Evolutionary conservation across 345 rosid species (phyloP), one percentile per base, ranked within the genome.

Genomic region (Brassica cretica): DNA sequence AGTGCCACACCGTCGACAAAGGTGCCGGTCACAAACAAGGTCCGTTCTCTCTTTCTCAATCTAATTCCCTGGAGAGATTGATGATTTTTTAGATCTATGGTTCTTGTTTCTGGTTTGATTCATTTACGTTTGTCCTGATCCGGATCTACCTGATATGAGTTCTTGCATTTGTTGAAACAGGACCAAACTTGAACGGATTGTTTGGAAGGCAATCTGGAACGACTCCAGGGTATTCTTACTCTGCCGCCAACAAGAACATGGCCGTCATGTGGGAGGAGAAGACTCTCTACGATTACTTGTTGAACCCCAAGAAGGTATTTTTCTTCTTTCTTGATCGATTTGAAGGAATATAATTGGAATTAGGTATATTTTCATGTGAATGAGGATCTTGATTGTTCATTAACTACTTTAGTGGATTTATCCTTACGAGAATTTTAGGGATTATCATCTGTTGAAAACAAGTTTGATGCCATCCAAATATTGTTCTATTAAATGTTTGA

Each of bases 21-120:
- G 97, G 98, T 66, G 93, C 96, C 21, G 98, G 98, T 81, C 98
- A 94, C 85, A 94, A 94, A 82, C 97, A 94, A 87, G 98, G 98
- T 90, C 3, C 65, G 78, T 46, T 24, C 71, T 46, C 37, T 68
- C 12, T 41, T 10, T 37, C 49, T 21, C 71, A 0, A 21, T 24
- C 27, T 44, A 2, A 27, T 8, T 70, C 6, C 19, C 44, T 15
- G 44, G 9, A 29, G 68, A 41, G 68, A 58, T 78, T 9, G 19
- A 9, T 14, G 30, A 7, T 2, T 8, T 29, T 37, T 19, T 11
- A 66, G 70, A 66, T 66, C 53, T 39, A 33, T 2, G 25, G 2
- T 60, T 15, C 46, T 3, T 59, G 9, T 59, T 0, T 64, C 27
- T 62, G 3, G 8, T 11, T 70, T 53, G 18, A 8, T 59, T 51